Base-by-base conservation (phyloP, 140 eudicot genomes). In the Anethum foeniculum region DNA sequence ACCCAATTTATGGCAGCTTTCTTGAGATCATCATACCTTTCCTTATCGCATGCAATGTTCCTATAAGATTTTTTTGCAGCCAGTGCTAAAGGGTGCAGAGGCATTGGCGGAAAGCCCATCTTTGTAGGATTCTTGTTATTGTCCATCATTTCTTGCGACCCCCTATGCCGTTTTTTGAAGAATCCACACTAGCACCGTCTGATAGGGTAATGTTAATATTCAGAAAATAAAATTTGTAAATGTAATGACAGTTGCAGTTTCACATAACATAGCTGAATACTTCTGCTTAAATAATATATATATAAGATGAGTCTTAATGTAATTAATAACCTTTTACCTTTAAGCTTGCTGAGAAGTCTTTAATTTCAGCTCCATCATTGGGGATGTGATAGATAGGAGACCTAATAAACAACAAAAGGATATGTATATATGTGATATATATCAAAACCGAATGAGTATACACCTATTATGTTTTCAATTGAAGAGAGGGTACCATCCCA, bases 311-410 rank as follows among this genome's bases (percentile, higher is more conserved):
- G 56, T 13, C 56, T 49, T 6, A 25, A 5, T 5, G 10, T 18
- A 15, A 58, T 1, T 71, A 19, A 12, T 65, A 44, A 86, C 87
- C n/a, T 21, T 60, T 54, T 82, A 89, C 93, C 93, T 84, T 84
- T 88, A 89, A 89, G 80, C 87, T 78, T 4, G 91, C 65, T 18
- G 75, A 56, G 47, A 89, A 79, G 80, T 87, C 88, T 69, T 90
- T 82, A 54, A 43, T 78, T 54, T 32, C 71, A 7, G 30, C 49
- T 39, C 73, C 28, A 12, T 73, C 47, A 23, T 49, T 25, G 0
- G 93, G 93, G 15, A 90, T 84, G 60, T 82, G 88, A 78, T 84
- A 90, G 6, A 90, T 85, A 30, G 91, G 90, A 65, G 78, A 82
- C 93, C 91, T 90, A 28, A 71, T 47, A 18, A 82, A 79, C 12